Base-by-base conservation (phyloP, 495 filamentous ascomycete genomes). In the Podospora pseudopauciseta region DNA sequence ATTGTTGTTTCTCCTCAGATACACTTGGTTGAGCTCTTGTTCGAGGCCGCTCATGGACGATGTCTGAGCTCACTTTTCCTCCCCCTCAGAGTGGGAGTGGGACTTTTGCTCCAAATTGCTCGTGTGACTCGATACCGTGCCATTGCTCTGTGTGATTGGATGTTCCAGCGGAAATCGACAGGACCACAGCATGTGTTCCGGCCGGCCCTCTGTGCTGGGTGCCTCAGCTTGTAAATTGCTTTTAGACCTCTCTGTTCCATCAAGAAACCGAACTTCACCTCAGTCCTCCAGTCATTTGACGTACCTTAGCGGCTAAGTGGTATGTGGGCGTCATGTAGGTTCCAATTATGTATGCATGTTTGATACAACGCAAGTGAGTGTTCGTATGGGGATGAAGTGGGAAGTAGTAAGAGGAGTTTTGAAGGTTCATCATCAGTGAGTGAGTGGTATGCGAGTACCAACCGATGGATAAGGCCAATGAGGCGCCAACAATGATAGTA, bases 181-280 rank as follows among this genome's bases (percentile, higher is more conserved):
- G 70, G 67, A 66, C 69, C 75, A 78, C 75, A 64, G 58, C 75
- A 75, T 67, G 39, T 49, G 39, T 49, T 65, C 65, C 49, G 70
- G 68, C 64, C 67, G 32, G 71, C 72, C 70, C 67, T 65, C 65
- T 49, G 7, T 49, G 39, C 39, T 49, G 39, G 39, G 39, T 49
- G 2, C 39, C 15, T 49, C 39, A 58, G 64, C 67, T 65, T 73
- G 69, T 60, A 69, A 58, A 69, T 72, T 69, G 63, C 56, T 66
- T 66, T 63, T 28, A 70, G 67, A 53, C 55, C n/a, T 20, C 6
- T 58, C 13, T 67, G 73, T 69, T 61, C 65, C 60, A 68, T 44
- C 57, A 26, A 60, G 64, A 62, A 64, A 59, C 65, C 57, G 2
- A 16, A 13, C 39, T 13, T 49, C 39, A 49, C 2, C 13, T 49